Evolutionary conservation across 768 basidiomycete genomes (phyloP).

Genomic region (Zangia roseola): DNA sequence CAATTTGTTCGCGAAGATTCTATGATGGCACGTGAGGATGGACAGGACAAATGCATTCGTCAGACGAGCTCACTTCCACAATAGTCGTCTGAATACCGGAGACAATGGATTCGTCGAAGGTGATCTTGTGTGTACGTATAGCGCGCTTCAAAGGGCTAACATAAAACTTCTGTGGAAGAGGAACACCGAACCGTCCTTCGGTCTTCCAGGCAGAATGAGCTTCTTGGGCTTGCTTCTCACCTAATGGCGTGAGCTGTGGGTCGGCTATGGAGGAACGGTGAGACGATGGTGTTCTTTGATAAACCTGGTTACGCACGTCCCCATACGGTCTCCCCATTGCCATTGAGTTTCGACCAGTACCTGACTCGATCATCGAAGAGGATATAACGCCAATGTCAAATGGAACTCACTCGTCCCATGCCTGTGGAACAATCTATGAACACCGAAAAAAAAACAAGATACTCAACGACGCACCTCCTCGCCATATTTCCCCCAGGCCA

Average conservation of each 20-base stretch:
- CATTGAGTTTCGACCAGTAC: conserved; percentile 60
- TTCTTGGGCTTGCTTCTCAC: conserved; percentile 51
- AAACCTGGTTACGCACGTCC: conserved; percentile 52
- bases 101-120: conserved; percentile 43
- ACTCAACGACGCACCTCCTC: conserved; percentile 31
- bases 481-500: conserved; percentile 67
- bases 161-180: conserved; percentile 20
- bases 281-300: conserved; percentile 8
- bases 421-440: conserved; percentile 19
- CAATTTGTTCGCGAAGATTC: conserved; percentile 65
- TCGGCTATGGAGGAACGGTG: conserved; percentile 10
- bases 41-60: background rate
- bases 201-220: conserved; percentile 16
- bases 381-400: background rate
- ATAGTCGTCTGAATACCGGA: conserved; percentile 35
- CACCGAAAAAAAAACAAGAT: background rate
- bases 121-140: conserved; percentile 51
- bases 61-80: conserved; percentile 47
- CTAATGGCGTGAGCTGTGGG: conserved; percentile 58
- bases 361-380: conserved; percentile 32
- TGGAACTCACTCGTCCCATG: conserved; percentile 57
- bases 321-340: conserved; percentile 67
- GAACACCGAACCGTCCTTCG: conserved; percentile 14
- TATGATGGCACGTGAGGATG: conserved; percentile 22
- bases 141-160: conserved; percentile 61